A percentile compares a stretch with the other conserved stretches of the same genome.
phyloP scores from a whole-genome alignment of 2,329 filamentous ascomycete genomes.

The Didymella glomerata region DNA sequence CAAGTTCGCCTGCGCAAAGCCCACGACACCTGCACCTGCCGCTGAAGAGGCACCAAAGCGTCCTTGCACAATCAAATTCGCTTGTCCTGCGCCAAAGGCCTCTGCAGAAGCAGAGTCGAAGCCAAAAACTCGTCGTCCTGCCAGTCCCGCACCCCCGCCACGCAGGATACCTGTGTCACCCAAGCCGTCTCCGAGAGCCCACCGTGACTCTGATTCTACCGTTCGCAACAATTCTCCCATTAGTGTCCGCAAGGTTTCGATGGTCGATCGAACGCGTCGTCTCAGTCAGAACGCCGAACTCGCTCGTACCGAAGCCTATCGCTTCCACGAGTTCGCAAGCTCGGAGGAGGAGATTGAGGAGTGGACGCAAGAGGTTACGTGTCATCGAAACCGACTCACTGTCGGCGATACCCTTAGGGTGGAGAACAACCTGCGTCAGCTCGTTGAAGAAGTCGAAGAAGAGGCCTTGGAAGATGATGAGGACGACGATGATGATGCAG shows the following conservation, averaged over 20 bases:
- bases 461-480: conserved; percentile 76
- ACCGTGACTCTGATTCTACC: conserved; percentile 61
- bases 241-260: conserved; percentile 51
- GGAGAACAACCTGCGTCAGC: conserved; percentile 84
- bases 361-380: conserved; percentile 80
- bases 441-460: conserved; percentile 90
- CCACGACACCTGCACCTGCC: conserved; percentile 7
- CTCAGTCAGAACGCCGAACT: conserved; percentile 52
- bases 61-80: conserved; percentile 75
- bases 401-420: conserved; percentile 89
- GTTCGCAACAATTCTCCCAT: conserved; percentile 59
- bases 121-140: conserved; percentile 52
- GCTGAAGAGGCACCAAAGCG: conserved; percentile 58
- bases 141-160: conserved; percentile 54
- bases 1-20: conserved; percentile 72
- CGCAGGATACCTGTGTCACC: conserved; percentile 41
- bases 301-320: conserved; percentile 62
- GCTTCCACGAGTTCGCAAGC: conserved; percentile 92
- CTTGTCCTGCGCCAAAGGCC: conserved; percentile 65
- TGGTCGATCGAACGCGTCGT: conserved; percentile 45
- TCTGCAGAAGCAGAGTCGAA: conserved; percentile 52
- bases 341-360: conserved; percentile 87
- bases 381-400: conserved; percentile 75
- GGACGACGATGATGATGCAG: conserved; percentile 60
- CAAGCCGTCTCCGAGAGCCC: conserved; percentile 43